Evolutionary conservation across 306 rosid genomes (phyloP).

Genomic region (Ormosia emarginata): DNA sequence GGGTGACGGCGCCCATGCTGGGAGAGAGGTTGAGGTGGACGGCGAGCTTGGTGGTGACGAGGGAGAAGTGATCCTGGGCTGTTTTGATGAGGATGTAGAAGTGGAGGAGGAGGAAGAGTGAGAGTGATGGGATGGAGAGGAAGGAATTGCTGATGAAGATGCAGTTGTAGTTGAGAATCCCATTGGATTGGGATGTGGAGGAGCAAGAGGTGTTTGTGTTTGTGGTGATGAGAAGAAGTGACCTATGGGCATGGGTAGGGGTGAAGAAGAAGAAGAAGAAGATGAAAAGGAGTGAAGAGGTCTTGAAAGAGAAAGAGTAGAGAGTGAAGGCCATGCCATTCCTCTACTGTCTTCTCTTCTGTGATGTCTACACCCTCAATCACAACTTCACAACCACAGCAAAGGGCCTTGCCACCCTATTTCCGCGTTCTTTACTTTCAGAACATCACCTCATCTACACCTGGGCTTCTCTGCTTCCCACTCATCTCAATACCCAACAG

Average conservation of each 20-base stretch:
- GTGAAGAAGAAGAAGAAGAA: background rate
- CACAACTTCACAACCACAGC: background rate
- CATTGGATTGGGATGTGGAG: slow-evolving; percentile 33
- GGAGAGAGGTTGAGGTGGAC: slow-evolving; percentile 70
- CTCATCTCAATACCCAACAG: no score
- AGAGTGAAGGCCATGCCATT: slow-evolving; percentile 71
- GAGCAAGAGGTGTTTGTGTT: slow-evolving; percentile 13
- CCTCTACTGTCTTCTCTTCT: background rate
- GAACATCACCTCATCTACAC: no score
- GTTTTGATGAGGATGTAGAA: slow-evolving; percentile 92
- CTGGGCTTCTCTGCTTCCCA: no score
- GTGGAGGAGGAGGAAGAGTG: slow-evolving; percentile 58
- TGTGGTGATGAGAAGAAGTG: slow-evolving; percentile 28
- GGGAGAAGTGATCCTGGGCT: slow-evolving; percentile 80
- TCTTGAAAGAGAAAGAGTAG: slow-evolving; percentile 15
- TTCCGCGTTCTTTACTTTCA: slow-evolving; percentile 11
- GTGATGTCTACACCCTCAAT: background rate
- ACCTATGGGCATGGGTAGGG: slow-evolving; percentile 32
- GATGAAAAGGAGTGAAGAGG: background rate
- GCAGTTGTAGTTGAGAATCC: slow-evolving; percentile 61
- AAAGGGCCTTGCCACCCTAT: no score
- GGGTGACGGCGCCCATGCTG: slow-evolving; percentile 87
- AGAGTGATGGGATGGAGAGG: slow-evolving; percentile 52
- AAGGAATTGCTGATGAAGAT: slow-evolving; percentile 28
- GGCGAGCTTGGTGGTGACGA: slow-evolving; percentile 73